Conservation (phyloP, 75 land plant genomes). For the Sequoia sempervirens region DNA sequence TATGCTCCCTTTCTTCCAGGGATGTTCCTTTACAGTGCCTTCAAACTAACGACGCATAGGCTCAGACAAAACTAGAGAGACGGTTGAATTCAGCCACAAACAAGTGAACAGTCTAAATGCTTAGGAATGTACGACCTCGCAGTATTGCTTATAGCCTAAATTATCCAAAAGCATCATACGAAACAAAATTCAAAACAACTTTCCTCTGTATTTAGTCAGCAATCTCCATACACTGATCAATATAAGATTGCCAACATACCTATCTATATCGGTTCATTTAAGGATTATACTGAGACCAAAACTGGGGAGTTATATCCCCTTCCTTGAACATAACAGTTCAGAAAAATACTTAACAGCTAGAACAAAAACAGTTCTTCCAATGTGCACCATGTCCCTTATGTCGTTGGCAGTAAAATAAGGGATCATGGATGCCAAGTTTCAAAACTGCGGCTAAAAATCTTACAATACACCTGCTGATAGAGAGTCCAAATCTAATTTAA, state of each 20-base stretch:
- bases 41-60: background rate
- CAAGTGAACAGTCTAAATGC: background rate
- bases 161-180: background rate
- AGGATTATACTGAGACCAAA: background rate
- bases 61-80: background rate
- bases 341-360: background rate
- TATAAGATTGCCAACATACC: background rate
- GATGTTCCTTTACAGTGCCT: background rate
- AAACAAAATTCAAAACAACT: background rate
- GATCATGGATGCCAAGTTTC: background rate
- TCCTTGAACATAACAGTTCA: background rate
- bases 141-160: background rate
- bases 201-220: background rate
- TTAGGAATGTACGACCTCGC: background rate
- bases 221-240: background rate
- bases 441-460: background rate
- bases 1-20: background rate
- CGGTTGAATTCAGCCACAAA: background rate
- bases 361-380: background rate
- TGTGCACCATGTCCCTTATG: background rate
- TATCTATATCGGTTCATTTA: background rate
- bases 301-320: background rate
- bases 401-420: background rate
- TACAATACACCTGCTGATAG: background rate
- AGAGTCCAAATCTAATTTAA: background rate